Conservation (phyloP, 352 stramenopile species). For the Pythium dissotocum region DNA sequence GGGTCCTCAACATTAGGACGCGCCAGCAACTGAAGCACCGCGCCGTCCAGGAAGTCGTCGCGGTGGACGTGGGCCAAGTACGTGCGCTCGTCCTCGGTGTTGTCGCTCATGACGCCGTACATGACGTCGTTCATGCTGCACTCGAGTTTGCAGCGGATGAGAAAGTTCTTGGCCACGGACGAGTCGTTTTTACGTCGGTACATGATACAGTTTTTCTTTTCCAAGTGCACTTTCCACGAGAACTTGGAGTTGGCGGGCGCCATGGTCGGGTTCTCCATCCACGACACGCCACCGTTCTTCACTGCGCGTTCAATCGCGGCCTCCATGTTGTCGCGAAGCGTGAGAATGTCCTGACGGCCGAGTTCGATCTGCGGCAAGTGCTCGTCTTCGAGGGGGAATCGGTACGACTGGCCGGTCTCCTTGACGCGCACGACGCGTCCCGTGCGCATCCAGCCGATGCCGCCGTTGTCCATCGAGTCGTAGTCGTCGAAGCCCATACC, state of each 20-base stretch:
- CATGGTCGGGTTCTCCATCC: slow-evolving; percentile 72
- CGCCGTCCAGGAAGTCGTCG: slow-evolving; percentile 70
- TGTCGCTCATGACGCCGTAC: slow-evolving; percentile 62
- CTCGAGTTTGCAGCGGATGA: slow-evolving; percentile 69
- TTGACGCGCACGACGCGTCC: slow-evolving; percentile 72
- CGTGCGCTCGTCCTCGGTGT: slow-evolving; percentile 61
- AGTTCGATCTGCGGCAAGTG: slow-evolving; percentile 46
- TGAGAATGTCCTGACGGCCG: slow-evolving; percentile 20
- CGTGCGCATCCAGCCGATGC: slow-evolving; percentile 65
- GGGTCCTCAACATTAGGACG: slow-evolving; percentile 46
- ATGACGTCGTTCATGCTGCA: slow-evolving; percentile 69
- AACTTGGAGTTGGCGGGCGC: slow-evolving; percentile 55
- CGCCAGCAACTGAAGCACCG: slow-evolving; percentile 68
- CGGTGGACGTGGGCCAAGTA: slow-evolving; percentile 69
- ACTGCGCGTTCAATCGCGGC: slow-evolving; percentile 37
- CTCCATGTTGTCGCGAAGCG: slow-evolving; percentile 40
- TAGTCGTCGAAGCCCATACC: slow-evolving; percentile 24
- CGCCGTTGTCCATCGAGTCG: slow-evolving; percentile 46
- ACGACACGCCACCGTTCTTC: slow-evolving; percentile 41
- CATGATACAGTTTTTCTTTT: slow-evolving; percentile 75
- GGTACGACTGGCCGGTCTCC: slow-evolving; percentile 67
- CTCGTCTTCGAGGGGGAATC: slow-evolving; percentile 67
- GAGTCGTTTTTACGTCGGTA: slow-evolving; percentile 58
- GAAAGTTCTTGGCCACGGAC: slow-evolving; percentile 44
- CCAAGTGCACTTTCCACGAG: slow-evolving; percentile 62